Evolutionary conservation across 2,329 filamentous ascomycete genomes (phyloP), one percentile per base, ranked within the genome.

Genomic region (Chrysoporthe deuterocubensis): DNA sequence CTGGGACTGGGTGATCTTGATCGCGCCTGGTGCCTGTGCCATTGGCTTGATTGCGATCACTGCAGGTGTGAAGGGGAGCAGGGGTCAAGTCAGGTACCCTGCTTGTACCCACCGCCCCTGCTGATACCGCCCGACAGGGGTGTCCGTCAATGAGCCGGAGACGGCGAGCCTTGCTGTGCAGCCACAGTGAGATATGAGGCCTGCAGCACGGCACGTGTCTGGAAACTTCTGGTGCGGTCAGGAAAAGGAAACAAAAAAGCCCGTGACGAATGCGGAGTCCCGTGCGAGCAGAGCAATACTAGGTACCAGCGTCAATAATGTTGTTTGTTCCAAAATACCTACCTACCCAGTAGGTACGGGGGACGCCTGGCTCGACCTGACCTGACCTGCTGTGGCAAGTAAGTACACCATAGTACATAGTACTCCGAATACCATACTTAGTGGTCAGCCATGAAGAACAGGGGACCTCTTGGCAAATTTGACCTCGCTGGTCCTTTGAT

Each of bases 121-220:
- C 65, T 46, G 62, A 67, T 62, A 67, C 61, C 59, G 52, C 60
- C 18, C 50, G 52, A 48, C 61, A 40, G 65, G 65, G 59, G 64
- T 63, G 46, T 52, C 65, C 48, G 40, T 43, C 26, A 48, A 56
- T 13, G 48, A n/a, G 48, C 57, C 57, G 57, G 42, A 60, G 57
- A 46, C 57, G 57, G 57, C 57, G 57, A 60, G 21, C 40, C n/a
- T 46, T 46, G 26, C 26, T 34, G 50, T 52, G 32, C 50, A 54
- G 50, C 50, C 50, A 54, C 50, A 13, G 32, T 3, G 11, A 54
- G 21, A 26, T 54, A 32, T 34, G 50, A 32, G 32, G 9, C 9
- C 37, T 40, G 9, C 37, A 32, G 50, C 50, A 32, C 50, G 50
- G 50, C 50, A 54, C 21, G 50, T 54, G 50, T 16, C 4, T 32